Base-by-base conservation (phyloP, 306 rosid species). In the Trichosanthes truncata region DNA sequence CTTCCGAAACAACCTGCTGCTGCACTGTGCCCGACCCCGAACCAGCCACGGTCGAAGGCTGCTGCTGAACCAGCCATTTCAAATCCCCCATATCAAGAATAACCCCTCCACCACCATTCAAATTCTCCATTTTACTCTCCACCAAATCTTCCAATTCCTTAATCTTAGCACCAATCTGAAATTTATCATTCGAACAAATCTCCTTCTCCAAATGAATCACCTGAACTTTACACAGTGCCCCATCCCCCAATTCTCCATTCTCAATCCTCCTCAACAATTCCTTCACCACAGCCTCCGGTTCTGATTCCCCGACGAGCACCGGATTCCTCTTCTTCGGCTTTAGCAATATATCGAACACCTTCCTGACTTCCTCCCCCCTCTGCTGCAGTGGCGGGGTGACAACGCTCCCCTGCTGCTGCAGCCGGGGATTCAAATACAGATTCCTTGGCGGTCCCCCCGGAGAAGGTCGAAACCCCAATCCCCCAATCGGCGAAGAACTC, bases 1-100 rank as follows among this genome's bases (percentile, higher is more conserved):
- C 94, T 87, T 93, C 99, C 0, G 90, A 84, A 43, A 87, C 88
- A 12, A 83, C 78, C 76, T 82, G 89, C 26, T 92, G 96, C 85
- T 85, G 94, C 88, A 74, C 81, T 1, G 81, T 55, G 15, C 86
- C 91, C 12, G 89, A 77, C 46, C 82, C 89, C 35, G 83, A 73
- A 46, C 78, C 83, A 33, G 68, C 92, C 3, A 83, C 76, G 43
- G 86, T 84, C 18, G 80, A 85, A 31, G 92, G 88, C 82, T 88
- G 96, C 82, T 93, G 98, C 63, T 74, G 78, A 74, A 93, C 99
- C 45, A 96, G 80, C 99, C 99, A 93, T 82, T 91, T 93, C 90
- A 96, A 83, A 76, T 96, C 97, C 6, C 99, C 99, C 90, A 96
- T 76, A 84, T 93, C 80, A n/a, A 96, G 84, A 65, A 96, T 77